phyloP scores from a whole-genome alignment of 257 asterid genomes.

The Solanum habrochaites region DNA sequence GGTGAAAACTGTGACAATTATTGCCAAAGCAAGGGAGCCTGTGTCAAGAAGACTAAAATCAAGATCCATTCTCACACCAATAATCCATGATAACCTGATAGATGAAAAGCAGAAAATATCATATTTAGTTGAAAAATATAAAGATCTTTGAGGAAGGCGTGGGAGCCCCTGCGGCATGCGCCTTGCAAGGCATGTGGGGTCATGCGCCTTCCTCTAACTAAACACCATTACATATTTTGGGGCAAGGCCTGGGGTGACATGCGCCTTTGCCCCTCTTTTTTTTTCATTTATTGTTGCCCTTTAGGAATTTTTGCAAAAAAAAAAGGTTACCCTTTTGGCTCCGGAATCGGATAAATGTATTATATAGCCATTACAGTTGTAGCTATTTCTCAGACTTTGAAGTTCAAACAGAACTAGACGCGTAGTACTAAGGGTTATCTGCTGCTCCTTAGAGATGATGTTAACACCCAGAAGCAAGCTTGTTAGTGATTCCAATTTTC shows the following conservation, averaged over 20 bases:
- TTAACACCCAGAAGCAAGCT: not conserved
- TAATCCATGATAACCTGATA: constrained; percentile 65
- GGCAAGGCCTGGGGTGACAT: not conserved
- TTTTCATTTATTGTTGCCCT: not conserved
- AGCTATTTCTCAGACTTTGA: not conserved
- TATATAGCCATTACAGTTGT: not conserved
- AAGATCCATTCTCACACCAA: constrained; percentile 61
- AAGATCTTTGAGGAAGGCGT: not conserved
- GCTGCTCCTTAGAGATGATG: not conserved
- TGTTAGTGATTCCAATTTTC: not conserved
- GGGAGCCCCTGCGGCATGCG: not conserved
- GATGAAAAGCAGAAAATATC: not conserved
- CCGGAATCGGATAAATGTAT: not conserved
- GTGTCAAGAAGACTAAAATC: constrained; percentile 54
- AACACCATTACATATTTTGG: not conserved
- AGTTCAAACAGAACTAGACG: not conserved
- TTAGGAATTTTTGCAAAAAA: not conserved
- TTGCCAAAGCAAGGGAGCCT: constrained; percentile 50
- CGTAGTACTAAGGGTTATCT: not conserved
- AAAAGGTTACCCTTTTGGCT: not conserved
- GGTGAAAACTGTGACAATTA: constrained; percentile 57
- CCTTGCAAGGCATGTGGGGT: not conserved
- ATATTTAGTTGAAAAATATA: not conserved
- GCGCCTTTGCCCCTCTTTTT: not conserved
- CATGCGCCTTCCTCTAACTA: not conserved